phyloP scores from a whole-genome alignment of 176 grass and related monocot genomes.

The Oryza brachyantha region DNA sequence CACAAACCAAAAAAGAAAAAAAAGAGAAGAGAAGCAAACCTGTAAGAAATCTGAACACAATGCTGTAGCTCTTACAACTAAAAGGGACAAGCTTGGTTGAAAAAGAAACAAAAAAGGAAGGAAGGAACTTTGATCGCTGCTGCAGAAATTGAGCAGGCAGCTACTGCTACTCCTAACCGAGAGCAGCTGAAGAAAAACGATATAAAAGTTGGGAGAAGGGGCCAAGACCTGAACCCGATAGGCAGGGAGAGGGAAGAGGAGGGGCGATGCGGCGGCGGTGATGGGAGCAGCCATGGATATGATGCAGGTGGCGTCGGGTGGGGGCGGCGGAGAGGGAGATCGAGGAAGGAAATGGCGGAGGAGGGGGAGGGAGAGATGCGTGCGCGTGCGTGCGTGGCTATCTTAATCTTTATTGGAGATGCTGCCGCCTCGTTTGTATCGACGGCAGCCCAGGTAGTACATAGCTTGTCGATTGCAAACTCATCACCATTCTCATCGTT shows the following conservation, averaged over 20 bases:
- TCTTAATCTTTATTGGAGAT: too few species aligned
- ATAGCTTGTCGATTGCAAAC: too few species aligned
- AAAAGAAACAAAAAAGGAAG: too few species aligned
- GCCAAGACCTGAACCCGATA: conserved; percentile 21
- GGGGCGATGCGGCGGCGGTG: conserved; percentile 19
- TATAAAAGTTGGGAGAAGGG: not conserved
- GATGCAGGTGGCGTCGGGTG: too few species aligned
- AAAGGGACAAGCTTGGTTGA: not conserved
- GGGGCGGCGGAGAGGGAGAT: not conserved
- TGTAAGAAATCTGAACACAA: not conserved
- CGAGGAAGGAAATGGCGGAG: too few species aligned
- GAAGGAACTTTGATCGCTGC: not conserved
- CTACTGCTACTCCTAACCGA: not conserved
- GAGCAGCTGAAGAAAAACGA: not conserved
- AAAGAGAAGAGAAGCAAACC: too few species aligned
- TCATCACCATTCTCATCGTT: too few species aligned
- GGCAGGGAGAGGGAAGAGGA: not conserved
- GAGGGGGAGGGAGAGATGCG: too few species aligned
- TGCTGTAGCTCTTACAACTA: not conserved
- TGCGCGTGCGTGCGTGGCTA: too few species aligned
- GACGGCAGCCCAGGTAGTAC: too few species aligned
- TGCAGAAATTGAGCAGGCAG: not conserved
- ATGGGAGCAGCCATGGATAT: conserved; percentile 30
- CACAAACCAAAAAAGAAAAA: too few species aligned
- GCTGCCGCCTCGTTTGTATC: too few species aligned